These are phyloP conservation scores for Leptoxyphium fumago DNA, from an alignment of 2,329 filamentous ascomycete species.

Conservation along the genomic window DNA sequence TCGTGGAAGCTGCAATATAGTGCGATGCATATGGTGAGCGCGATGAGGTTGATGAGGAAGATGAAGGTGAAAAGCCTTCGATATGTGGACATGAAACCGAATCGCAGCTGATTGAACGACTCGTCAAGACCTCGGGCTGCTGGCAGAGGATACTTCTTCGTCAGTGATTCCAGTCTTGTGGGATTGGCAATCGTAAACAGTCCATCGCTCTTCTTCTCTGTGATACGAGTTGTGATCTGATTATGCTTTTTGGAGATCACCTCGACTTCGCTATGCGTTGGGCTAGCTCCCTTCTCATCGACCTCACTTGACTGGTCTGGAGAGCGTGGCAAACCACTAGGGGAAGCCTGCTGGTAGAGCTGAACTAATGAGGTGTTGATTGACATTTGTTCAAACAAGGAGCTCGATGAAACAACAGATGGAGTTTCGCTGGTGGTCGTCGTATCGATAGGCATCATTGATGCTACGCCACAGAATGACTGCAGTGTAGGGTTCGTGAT, in stretches of 20 bases:
- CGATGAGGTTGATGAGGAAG: conserved; percentile 14
- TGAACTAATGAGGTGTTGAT: background rate
- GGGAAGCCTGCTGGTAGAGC: background rate
- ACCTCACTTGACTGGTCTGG: too few species aligned
- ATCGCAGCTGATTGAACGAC: conserved; percentile 8
- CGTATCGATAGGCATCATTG: background rate
- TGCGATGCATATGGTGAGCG: conserved; percentile 4
- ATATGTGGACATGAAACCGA: conserved; percentile 19
- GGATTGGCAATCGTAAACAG: too few species aligned
- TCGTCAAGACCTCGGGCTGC: background rate
- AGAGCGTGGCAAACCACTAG: too few species aligned
- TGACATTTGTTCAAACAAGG: background rate
- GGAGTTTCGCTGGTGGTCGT: background rate
- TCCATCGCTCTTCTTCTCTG: too few species aligned
- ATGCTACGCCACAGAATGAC: background rate
- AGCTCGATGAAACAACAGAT: background rate
- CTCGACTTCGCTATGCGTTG: too few species aligned
- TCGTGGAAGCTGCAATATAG: background rate
- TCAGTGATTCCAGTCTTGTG: background rate
- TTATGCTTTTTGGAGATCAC: too few species aligned
- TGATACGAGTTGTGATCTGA: too few species aligned
- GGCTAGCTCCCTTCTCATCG: too few species aligned
- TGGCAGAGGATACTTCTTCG: background rate
- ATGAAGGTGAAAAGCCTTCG: conserved; percentile 16
- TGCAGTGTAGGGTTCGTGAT: background rate